Evolutionary conservation across 1,139 yeast species (phyloP), one percentile per base, ranked within the genome.

Genomic region (Geotrichum carabidarum): DNA sequence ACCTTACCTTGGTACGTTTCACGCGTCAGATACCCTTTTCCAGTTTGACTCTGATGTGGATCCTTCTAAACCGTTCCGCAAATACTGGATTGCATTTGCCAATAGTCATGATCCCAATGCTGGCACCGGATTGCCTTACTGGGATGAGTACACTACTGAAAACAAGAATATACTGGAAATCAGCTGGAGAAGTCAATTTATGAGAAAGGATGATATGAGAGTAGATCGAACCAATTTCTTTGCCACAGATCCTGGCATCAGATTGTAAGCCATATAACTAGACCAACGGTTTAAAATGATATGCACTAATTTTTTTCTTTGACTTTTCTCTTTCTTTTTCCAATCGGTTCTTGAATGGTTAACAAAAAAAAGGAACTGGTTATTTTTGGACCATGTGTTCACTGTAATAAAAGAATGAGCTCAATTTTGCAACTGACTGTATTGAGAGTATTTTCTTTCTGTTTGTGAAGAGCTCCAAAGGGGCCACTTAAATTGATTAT

Each of bases 91-190:
- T 30, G 48, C 62, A 8, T 62, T 62, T 58, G 64, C 62, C 15
- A 53, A 58, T 40, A 38, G 55, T 42, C 48, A 56, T 15, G 53
- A 60, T 50, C 63, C 63, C 2, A 60, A 60, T 47, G 43, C 45
- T 31, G 50, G 50, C 14, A 49, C 56, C 9, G 46, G 48, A 4
- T 46, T 58, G 15, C 35, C 45, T 15, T 41, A 48, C 14, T 58
- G 62, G 62, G 58, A 55, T 11, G 46, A 42, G 27, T 59, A 81
- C 80, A 0, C 85, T 84, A 27, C 14, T 4, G 46, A 35, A 4
- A 46, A 32, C 14, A 46, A 56, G 22, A 49, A 53, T n/a, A 48
- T 42, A 27, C 41, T 53, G 14, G 44, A 48, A 35, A 48, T 53
- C 42, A 22, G 27, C 11, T 40, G 38, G 11, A 30, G 1, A n/a